Evolutionary conservation across 352 stramenopile species (phyloP), one percentile per base, ranked within the genome.

Genomic region (Globisporangium megalacanthum): DNA sequence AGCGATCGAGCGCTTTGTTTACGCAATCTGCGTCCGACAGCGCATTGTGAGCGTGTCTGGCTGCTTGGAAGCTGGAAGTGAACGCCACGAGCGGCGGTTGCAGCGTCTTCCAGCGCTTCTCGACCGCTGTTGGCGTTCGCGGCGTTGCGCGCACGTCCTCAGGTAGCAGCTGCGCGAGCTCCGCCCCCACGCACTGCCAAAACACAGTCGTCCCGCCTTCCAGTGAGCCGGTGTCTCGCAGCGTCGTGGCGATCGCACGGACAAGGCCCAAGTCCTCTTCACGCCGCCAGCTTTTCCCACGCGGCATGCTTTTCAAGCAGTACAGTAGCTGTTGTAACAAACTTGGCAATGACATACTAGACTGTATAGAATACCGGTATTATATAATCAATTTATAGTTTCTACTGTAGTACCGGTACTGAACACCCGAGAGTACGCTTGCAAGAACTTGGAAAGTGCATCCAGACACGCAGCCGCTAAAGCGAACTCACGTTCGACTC

Each of bases 201-300:
- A 61, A 61, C 13, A 47, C 46, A 19, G 19, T 42, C 4, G 33
- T 36, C 0, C 55, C 46, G 17, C 47, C 22, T 14, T 54, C 54
- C 19, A 25, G n/a, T 20, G 33, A 29, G 44, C 8, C 9, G 4
- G 47, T 17, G 46, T 61, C 46, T 17, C 39, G 31, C 19, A 53
- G 22, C 22, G 25, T 25, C 35, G 37, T 33, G 14, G 53, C 46
- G 55, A 61, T 52, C 15, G 55, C 55, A 13, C 46, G 55, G 35
- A 61, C 55, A 47, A 61, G 55, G n/a, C 20, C 45, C 45, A 66
- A 8, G 9, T 70, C 62, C 31, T 69, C 62, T 9, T 54, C 60
- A 14, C 59, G 53, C 22, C 49, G 25, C 42, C 66, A 62, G 49
- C 62, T 68, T 39, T 73, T 61, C 20, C 55, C 55, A 9, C 55